Evolutionary conservation across 129 eudicot species (phyloP), one percentile per base, ranked within the genome.

Genomic region (Solidago caesia): DNA sequence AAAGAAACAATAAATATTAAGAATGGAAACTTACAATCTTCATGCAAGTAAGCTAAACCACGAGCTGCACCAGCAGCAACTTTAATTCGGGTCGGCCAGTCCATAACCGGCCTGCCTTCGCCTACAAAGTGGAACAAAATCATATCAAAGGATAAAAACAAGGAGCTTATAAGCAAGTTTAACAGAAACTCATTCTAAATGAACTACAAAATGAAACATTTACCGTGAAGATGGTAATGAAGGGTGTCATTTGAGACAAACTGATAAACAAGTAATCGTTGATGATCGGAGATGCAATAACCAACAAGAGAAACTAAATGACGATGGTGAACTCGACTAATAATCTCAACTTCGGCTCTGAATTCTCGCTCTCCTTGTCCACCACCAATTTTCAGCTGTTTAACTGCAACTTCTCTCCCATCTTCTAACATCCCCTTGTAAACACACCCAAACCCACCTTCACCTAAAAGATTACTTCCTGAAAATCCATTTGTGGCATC

Each of bases 51-150:
- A 64, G 99, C 93, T 57, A 95, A 57, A 70, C 99, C 99, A 70
- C 97, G 96, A 75, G 99, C 99, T 67, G 99, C 91, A 82, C 99
- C 99, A 77, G 91, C 88, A 57, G 97, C 99, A 71, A 84, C 97
- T 75, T 85, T 90, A 10, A 88, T 88, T 82, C 98, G 84, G 56
- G 87, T 84, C 0, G 82, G 71, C 96, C 98, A 92, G 74, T 86
- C 87, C 98, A 92, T 89, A 44, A 80, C 87, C 33, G 87, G 88
- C 82, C 87, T 82, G 53, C 89, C 90, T 84, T 85, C 79, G 46
- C 80, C 97, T 89, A 83, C 75, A 86, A 55, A 71, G 59, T 2
- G 59, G 64, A 26, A 57, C 13, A 75, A 45, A 39, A 65, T 44
- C 8, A 53, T 66, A 7, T 63, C 8, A 41, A 12, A 15, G 4